Conservation (phyloP, 2,329 filamentous ascomycete genomes). For the Diaporthe ampelina region DNA sequence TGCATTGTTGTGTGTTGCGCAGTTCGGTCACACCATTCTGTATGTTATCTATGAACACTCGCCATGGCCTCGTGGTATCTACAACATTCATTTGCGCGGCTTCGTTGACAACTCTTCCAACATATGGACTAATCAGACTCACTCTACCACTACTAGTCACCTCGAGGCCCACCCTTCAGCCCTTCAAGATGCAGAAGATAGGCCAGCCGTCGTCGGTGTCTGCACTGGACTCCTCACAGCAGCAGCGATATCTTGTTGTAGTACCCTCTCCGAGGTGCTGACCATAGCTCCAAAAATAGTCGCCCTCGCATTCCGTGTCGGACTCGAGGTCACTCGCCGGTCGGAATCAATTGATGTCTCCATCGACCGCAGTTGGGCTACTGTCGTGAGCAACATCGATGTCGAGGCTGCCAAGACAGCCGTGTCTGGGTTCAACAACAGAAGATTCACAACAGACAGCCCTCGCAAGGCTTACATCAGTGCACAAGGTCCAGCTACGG, state of each 20-base stretch:
- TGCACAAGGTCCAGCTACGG: neutral
- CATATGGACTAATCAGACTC: neutral
- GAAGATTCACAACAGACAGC: neutral
- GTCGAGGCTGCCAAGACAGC: neutral
- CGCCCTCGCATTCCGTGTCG: neutral
- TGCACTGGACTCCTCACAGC: constrained; percentile 3
- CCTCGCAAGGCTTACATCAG: neutral
- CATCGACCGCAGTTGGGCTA: constrained; percentile 2
- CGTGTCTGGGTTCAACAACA: neutral
- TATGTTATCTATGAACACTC: neutral
- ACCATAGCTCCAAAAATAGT: neutral
- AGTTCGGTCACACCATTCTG: neutral
- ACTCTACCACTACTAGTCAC: neutral
- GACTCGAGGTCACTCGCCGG: neutral
- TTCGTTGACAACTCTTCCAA: neutral
- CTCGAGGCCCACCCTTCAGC: neutral
- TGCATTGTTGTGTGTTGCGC: neutral
- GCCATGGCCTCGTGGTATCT: too few species aligned
- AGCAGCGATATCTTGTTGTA: neutral
- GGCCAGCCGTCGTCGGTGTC: neutral
- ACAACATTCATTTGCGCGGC: too few species aligned
- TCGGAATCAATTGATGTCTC: neutral
- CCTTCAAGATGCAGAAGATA: neutral
- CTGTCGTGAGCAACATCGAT: neutral
- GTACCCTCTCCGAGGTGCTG: neutral